Evolutionary conservation across 73 alveolate species (phyloP).

Genomic region (Paramecium biaurelia): DNA sequence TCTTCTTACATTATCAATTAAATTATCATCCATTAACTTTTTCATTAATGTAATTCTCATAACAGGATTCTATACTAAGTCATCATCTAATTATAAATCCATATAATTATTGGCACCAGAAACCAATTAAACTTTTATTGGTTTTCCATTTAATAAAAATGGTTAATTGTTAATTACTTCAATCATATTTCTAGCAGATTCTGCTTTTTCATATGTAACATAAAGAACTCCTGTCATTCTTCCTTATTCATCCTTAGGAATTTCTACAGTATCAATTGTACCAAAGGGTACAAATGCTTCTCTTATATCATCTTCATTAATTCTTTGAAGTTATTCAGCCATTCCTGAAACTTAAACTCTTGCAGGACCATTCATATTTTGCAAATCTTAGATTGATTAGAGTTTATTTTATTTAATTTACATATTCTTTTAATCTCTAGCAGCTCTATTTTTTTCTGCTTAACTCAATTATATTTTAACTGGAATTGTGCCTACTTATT

Average conservation of each 20-base stretch:
- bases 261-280: constrained; percentile 89
- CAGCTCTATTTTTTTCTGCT: constrained; percentile 97
- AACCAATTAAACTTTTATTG: constrained; percentile 11
- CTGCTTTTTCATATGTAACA: constrained; percentile 51
- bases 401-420: constrained; percentile 80
- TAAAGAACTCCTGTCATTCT: constrained; percentile 47
- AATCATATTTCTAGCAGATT: constrained; percentile 45
- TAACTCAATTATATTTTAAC: constrained; percentile 87
- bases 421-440: constrained; percentile 77
- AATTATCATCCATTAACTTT: constrained; percentile 42
- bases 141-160: constrained; percentile 41
- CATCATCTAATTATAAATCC: constrained; percentile 48
- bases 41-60: constrained; percentile 49
- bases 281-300: constrained; percentile 90
- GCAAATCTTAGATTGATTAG: constrained; percentile 54
- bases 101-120: constrained; percentile 36
- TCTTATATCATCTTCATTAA: constrained; percentile 82
- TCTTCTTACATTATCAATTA: constrained; percentile 17
- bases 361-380: constrained; percentile 79
- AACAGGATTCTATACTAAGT: constrained; percentile 31
- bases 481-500: constrained; percentile 64
- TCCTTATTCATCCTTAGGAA: constrained; percentile 73
- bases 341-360: constrained; percentile 85
- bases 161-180: background rate
- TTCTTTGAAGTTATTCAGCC: constrained; percentile 73